A percentile compares a stretch with the other conserved stretches of the same genome.
These are phyloP conservation scores for Dimargaris xerosporica DNA, from an alignment of 192 early-diverging fungal species.

Conservation along the genomic window DNA sequence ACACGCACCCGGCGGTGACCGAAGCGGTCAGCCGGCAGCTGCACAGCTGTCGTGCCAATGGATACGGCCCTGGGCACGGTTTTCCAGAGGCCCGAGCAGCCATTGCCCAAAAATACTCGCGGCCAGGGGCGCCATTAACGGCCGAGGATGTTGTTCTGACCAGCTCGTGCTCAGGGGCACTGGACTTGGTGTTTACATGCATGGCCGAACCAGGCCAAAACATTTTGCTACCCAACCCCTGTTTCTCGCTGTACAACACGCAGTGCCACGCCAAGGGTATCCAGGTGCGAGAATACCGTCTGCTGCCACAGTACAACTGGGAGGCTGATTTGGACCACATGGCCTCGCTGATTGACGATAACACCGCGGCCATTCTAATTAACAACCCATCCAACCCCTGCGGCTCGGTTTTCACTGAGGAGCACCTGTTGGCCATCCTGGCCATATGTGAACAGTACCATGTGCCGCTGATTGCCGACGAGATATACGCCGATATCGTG, in stretches of 20 bases:
- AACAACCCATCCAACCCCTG: conserved; percentile 92
- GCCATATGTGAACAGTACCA: conserved; percentile 54
- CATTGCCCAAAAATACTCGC: conserved; percentile 51
- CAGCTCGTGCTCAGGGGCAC: conserved; percentile 64
- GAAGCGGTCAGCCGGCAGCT: conserved; percentile 57
- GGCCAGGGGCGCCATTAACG: conserved; percentile 51
- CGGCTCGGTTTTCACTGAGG: conserved; percentile 64
- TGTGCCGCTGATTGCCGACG: conserved; percentile 74
- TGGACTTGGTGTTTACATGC: conserved; percentile 54
- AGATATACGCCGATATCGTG: conserved; percentile 85
- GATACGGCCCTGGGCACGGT: conserved; percentile 66
- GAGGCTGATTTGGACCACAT: conserved; percentile 67
- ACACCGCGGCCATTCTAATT: conserved; percentile 66
- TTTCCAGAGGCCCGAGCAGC: conserved; percentile 51
- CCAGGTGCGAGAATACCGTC: conserved; percentile 65
- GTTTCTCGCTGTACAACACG: conserved; percentile 77
- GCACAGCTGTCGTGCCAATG: conserved; percentile 60
- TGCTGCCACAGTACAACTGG: conserved; percentile 66
- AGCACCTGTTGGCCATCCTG: conserved; percentile 57
- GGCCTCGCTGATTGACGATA: conserved; percentile 62
- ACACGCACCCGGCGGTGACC: conserved; percentile 46
- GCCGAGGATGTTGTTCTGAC: conserved; percentile 63
- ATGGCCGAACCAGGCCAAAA: conserved; percentile 67
- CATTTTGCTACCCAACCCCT: conserved; percentile 71
- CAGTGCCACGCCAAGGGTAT: conserved; percentile 59